These are phyloP conservation scores for Metschnikowia matae DNA, from an alignment of 805 yeast species.

Conservation along the genomic window DNA sequence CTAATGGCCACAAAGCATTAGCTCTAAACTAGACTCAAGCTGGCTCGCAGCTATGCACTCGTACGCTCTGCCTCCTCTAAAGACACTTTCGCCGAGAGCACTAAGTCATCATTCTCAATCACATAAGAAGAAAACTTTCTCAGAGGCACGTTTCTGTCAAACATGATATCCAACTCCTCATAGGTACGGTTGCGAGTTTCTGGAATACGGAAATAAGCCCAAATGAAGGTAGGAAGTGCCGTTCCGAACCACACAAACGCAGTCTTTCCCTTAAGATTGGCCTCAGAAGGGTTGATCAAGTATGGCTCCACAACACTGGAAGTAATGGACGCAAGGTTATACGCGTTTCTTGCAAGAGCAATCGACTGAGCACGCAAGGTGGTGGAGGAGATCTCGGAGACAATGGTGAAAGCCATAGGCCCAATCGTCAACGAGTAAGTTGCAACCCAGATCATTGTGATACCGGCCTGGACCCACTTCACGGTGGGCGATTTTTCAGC, in stretches of 20 bases:
- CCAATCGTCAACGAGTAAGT: slow-evolving; percentile 10
- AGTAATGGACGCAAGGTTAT: slow-evolving; percentile 10
- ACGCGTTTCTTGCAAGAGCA: slow-evolving; percentile 10
- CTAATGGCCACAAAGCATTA: neutral
- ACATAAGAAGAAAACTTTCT: slow-evolving; percentile 4
- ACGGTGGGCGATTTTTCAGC: slow-evolving; percentile 15
- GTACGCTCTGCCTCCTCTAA: neutral
- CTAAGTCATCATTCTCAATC: slow-evolving; percentile 4
- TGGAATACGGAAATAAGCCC: slow-evolving; percentile 24
- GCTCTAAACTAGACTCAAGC: neutral
- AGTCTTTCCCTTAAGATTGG: slow-evolving; percentile 12
- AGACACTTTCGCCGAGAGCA: slow-evolving; percentile 2
- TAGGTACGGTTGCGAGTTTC: slow-evolving; percentile 10
- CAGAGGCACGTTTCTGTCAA: slow-evolving; percentile 7
- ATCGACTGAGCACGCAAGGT: slow-evolving; percentile 12
- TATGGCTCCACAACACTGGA: slow-evolving; percentile 11
- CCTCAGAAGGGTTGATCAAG: slow-evolving; percentile 11
- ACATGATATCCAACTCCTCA: slow-evolving; percentile 12
- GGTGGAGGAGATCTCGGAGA: slow-evolving; percentile 10
- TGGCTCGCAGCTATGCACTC: neutral
- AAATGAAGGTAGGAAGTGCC: slow-evolving; percentile 19
- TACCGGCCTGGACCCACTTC: slow-evolving; percentile 24
- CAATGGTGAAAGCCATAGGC: slow-evolving; percentile 12
- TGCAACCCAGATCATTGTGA: slow-evolving; percentile 15
- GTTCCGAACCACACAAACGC: slow-evolving; percentile 16